Conservation (phyloP, 108 stramenopile genomes). For the Cyclotella distinguenda region DNA sequence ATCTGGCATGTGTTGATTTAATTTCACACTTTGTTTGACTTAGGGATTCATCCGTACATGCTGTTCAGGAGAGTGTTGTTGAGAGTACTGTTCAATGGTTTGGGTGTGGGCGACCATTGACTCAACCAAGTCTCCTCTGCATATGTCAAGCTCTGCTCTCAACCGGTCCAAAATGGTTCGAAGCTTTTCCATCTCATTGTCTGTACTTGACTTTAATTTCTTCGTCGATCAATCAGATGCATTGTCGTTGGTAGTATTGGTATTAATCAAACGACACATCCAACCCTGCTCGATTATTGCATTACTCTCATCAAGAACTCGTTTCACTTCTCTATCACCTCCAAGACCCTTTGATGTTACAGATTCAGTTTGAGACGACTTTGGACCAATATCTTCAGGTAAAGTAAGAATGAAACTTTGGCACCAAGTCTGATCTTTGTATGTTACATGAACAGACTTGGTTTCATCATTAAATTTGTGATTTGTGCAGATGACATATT, state of each 20-base stretch:
- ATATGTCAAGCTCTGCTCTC: neutral
- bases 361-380: neutral
- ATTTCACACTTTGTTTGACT: neutral
- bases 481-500: constrained; percentile 2
- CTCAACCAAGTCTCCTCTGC: neutral
- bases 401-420: constrained; percentile 3
- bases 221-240: neutral
- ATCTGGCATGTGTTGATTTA: neutral
- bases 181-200: neutral
- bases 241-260: neutral
- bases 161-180: neutral
- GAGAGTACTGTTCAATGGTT: constrained; percentile 4
- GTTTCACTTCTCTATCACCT: neutral
- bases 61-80: neutral
- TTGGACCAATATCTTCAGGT: constrained; percentile 7
- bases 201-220: neutral
- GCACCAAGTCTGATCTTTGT: neutral
- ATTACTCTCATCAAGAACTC: neutral
- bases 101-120: constrained; percentile 7
- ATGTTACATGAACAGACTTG: neutral
- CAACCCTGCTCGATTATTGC: neutral
- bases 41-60: constrained; percentile 6
- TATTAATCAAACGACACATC: no score
- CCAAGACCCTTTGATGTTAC: neutral
- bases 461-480: constrained; percentile 6